A percentile compares a stretch with the other conserved stretches of the same genome.
Conservation (phyloP, 441 rosid species). For the Pelargonium myrrhifolium region DNA sequence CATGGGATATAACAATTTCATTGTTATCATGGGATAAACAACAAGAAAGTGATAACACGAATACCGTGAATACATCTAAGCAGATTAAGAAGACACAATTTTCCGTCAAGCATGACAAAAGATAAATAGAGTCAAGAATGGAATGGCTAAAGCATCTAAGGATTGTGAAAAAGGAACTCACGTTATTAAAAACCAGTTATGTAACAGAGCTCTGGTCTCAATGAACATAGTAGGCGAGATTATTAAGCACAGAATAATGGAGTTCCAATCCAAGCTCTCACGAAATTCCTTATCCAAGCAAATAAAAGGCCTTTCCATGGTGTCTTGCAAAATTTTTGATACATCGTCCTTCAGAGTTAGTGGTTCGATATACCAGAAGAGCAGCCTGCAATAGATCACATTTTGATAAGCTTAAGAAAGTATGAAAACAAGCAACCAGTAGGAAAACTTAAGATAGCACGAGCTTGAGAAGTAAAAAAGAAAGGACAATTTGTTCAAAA, state of each 20-base stretch:
- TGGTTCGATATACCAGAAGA: conserved; percentile 68
- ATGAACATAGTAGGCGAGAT: conserved; percentile 50
- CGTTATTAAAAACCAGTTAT: conserved; percentile 67
- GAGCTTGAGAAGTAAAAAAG: background rate
- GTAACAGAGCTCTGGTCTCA: conserved; percentile 51
- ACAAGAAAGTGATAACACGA: background rate
- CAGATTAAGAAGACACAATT: background rate
- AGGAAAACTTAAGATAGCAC: background rate
- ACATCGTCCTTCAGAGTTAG: conserved; percentile 44
- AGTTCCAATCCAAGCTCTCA: conserved; percentile 53
- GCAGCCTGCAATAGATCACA: conserved; percentile 38
- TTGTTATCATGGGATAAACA: background rate
- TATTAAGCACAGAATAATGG: conserved; percentile 36
- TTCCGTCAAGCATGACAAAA: conserved; percentile 3
- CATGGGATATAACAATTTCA: too few relatives aligned
- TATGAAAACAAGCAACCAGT: background rate
- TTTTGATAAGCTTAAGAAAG: background rate
- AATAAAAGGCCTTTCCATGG: conserved; percentile 54
- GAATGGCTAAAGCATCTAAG: background rate
- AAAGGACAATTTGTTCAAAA: background rate
- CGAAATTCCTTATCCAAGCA: conserved; percentile 42
- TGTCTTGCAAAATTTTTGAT: conserved; percentile 47
- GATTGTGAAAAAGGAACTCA: conserved; percentile 27
- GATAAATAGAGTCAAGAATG: conserved; percentile 6
- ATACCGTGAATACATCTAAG: background rate